Evolutionary conservation across 805 yeast species (phyloP).

Genomic region (Yarrowia phangngaensis): DNA sequence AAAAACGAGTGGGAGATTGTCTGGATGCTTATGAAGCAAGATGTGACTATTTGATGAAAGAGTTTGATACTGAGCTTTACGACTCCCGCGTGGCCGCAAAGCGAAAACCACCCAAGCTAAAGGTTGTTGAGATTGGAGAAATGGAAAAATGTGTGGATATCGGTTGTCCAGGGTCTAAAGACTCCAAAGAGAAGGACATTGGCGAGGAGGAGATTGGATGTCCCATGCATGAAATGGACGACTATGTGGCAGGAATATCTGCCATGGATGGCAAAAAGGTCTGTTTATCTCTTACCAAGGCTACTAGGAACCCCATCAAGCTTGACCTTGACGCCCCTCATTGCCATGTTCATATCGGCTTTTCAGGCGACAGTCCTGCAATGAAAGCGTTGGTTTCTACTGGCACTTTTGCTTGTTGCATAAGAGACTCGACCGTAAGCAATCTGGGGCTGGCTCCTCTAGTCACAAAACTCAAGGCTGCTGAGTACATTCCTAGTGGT

Average conservation of each 20-base stretch:
- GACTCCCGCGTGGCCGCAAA: slow-evolving; percentile 4
- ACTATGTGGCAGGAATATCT: slow-evolving; percentile 1
- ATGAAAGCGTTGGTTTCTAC: slow-evolving; percentile 15
- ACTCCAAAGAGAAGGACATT: neutral
- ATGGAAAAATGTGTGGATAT: neutral
- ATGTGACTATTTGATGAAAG: slow-evolving; percentile 5
- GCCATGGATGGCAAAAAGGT: neutral
- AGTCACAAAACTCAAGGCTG: neutral
- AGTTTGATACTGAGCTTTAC: slow-evolving; percentile 8
- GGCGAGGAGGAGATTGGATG: slow-evolving; percentile 4
- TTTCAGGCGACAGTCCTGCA: slow-evolving; percentile 4
- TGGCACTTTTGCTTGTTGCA: slow-evolving; percentile 13
- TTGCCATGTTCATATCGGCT: slow-evolving; percentile 21
- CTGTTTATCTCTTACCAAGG: slow-evolving; percentile 6
- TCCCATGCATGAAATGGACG: slow-evolving; percentile 12
- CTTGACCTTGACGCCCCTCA: slow-evolving; percentile 21
- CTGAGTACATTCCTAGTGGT: slow-evolving; percentile 20
- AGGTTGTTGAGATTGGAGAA: slow-evolving; percentile 6
- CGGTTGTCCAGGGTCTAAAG: slow-evolving; percentile 3
- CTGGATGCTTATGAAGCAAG: slow-evolving; percentile 15
- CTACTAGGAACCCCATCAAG: slow-evolving; percentile 10
- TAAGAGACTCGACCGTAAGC: slow-evolving; percentile 4
- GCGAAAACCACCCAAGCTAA: slow-evolving; percentile 3
- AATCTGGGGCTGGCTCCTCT: slow-evolving; percentile 12
- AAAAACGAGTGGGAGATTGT: slow-evolving; percentile 3